Evolutionary conservation across 2,329 filamentous ascomycete species (phyloP).

Genomic region (Xylaria sp.): DNA sequence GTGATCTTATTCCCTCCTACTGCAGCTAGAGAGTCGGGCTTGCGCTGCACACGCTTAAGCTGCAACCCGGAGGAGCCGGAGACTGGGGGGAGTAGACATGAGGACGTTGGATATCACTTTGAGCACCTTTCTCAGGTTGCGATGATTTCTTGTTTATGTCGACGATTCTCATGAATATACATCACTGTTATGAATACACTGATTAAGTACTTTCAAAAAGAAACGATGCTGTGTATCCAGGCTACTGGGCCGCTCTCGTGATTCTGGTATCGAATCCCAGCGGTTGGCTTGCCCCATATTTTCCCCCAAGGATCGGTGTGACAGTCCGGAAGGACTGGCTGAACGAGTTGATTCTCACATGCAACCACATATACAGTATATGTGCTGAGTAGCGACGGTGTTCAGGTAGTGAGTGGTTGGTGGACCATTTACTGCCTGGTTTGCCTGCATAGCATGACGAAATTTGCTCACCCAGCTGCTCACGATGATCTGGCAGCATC

Average conservation of each 20-base stretch:
- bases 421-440: no score
- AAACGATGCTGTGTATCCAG: neutral
- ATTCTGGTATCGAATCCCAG: neutral
- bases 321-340: no score
- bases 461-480: no score
- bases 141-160: neutral
- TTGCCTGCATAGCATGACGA: no score
- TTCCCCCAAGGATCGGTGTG: no score
- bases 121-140: neutral
- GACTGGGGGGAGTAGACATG: neutral
- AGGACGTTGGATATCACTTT: neutral
- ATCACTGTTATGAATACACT: neutral
- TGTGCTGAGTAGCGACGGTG: no score
- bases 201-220: neutral
- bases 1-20: neutral
- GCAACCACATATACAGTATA: no score
- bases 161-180: neutral
- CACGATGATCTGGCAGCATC: no score
- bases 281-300: neutral
- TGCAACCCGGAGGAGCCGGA: neutral
- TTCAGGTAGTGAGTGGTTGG: no score
- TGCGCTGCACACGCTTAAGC: neutral
- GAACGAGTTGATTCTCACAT: no score
- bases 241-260: neutral
- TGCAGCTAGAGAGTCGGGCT: neutral